Evolutionary conservation across 805 yeast species (phyloP), one percentile per base, ranked within the genome.

Genomic region (Tetrapisispora taiwanensis): DNA sequence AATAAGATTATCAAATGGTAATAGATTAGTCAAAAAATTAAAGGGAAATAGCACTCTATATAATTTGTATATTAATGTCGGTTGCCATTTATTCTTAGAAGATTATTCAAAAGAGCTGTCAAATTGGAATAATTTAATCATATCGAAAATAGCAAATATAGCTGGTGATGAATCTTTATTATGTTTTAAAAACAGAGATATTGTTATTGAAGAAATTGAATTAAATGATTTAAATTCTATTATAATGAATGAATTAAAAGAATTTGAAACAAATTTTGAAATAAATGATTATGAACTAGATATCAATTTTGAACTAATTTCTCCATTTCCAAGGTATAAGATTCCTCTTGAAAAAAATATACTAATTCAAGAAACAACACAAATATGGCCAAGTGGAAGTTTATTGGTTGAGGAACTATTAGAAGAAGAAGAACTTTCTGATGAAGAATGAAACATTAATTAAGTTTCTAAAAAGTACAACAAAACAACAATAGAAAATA

Each of bases 361-460:
- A 17, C 22, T 43, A 2, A 59, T 83, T 6, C 56, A 54, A 27
- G 73, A 75, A 28, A 69, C 69, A 31, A 52, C 63, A 1, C 66
- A 72, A 31, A 56, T 83, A n/a, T 79, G 75, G 74, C 92, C 92
- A n/a, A 80, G 72, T 52, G 88, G 88, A 1, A 80, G 75, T 49
- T 52, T 83, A 22, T 60, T 81, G 42, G 73, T 79, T 4, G 84
- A 79, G 51, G 63, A 58, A 3, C 47, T 62, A 5, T 52, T 58
- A 14, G 43, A 46, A 12, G 42, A 42, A 13, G 30, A 37, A 18
- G 22, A 37, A n/a, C n/a, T n/a, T 27, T 13, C 13, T 7, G 27
- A 39, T 19, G 35, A 30, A 17, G 40, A 37, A 17, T n/a, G 8
- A 36, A 4, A 7, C n/a, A 28, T 13, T 7, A 26, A 26, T 28